phyloP scores from a whole-genome alignment of 2,329 filamentous ascomycete genomes.

The Alternaria consortialis region DNA sequence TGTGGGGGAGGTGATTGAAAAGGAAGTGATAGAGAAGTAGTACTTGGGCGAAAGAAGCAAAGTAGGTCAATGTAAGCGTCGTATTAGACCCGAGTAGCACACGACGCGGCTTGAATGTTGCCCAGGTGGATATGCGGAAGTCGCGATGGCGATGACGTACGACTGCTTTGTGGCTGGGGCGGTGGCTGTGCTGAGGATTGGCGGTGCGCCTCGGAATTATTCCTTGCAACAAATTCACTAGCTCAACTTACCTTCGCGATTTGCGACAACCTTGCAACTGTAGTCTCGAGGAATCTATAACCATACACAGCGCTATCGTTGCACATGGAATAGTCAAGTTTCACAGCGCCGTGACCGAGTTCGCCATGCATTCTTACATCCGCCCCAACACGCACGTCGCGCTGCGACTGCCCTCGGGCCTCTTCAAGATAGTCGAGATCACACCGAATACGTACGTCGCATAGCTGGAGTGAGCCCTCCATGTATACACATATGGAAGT shows the following conservation, averaged over 20 bases:
- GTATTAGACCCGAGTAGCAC: constrained; percentile 6
- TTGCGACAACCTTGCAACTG: background rate
- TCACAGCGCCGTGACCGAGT: constrained; percentile 15
- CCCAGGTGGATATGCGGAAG: background rate
- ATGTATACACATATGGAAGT: background rate
- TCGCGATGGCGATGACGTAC: constrained; percentile 23
- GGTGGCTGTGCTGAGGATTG: background rate
- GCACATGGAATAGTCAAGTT: constrained; percentile 21
- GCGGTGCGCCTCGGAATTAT: background rate
- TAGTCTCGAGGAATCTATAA: background rate
- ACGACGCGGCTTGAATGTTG: constrained; percentile 18
- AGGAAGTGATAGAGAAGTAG: background rate
- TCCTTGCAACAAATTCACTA: constrained; percentile 17
- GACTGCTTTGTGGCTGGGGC: constrained; percentile 8
- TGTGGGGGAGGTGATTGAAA: background rate
- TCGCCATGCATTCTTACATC: constrained; percentile 57
- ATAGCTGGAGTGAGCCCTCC: constrained; percentile 46
- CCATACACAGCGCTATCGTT: background rate
- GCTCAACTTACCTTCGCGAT: constrained; percentile 12
- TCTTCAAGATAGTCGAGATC: constrained; percentile 66
- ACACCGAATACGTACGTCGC: constrained; percentile 70
- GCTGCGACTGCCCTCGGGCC: constrained; percentile 66
- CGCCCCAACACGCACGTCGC: constrained; percentile 62
- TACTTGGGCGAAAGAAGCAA: background rate
- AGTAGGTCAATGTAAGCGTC: constrained; percentile 1